Evolutionary conservation across 495 filamentous ascomycete species (phyloP).

Genomic region (Aspergillus funiculosus): DNA sequence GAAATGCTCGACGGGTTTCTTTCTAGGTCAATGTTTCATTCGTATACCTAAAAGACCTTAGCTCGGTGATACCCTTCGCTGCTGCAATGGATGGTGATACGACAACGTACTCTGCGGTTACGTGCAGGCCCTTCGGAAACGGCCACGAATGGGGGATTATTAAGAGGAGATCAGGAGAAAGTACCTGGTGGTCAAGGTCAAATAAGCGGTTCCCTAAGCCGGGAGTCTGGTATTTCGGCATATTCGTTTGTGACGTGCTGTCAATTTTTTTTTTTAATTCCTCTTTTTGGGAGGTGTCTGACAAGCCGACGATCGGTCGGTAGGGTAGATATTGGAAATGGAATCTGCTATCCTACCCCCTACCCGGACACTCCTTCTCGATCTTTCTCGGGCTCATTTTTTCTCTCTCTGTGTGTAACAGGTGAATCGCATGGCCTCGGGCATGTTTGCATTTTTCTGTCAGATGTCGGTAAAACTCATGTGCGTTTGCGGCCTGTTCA

Average conservation of each 20-base stretch:
- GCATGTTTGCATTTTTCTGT: conserved; percentile 17
- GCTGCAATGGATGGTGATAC: conserved; percentile 14
- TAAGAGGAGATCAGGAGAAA: conserved; percentile 10
- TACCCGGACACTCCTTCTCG: not conserved
- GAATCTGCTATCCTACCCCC: too few relatives aligned
- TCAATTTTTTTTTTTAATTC: too few relatives aligned
- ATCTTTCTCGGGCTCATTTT: conserved; percentile 8
- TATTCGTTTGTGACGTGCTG: conserved; percentile 7
- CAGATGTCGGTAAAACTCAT: conserved; percentile 16
- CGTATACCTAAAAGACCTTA: too few relatives aligned
- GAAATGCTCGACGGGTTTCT: too few relatives aligned
- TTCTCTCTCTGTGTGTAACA: conserved; percentile 19
- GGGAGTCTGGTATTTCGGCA: not conserved
- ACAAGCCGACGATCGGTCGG: not conserved
- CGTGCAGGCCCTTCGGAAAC: conserved; percentile 19
- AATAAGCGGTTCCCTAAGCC: not conserved
- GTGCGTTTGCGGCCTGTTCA: conserved; percentile 16
- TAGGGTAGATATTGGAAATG: conserved; percentile 5
- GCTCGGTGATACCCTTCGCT: conserved; percentile 2
- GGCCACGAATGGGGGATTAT: conserved; percentile 23
- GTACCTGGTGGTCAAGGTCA: not conserved
- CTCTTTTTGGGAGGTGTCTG: not conserved
- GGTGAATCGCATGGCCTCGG: conserved; percentile 21
- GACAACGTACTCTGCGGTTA: conserved; percentile 26
- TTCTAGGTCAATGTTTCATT: too few relatives aligned